Conservation (phyloP, 139 green algal species). For the Closterium sp. region DNA sequence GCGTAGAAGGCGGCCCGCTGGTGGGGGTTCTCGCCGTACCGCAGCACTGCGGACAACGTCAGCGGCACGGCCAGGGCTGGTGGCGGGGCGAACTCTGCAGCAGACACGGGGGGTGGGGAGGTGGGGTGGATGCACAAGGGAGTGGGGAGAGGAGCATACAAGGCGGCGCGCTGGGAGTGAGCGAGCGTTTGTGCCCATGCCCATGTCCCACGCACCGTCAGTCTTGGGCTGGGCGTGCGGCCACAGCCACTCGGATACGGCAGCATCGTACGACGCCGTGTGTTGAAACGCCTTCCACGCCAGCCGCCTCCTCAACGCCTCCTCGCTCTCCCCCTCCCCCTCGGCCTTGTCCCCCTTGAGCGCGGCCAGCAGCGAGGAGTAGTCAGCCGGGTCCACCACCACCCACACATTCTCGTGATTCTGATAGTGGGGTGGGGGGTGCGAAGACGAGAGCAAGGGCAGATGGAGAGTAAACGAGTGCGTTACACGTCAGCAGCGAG, state of each 20-base stretch:
- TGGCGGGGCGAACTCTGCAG: constrained; percentile 15
- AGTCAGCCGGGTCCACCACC: constrained; percentile 86
- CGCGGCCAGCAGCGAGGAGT: constrained; percentile 70
- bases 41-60: constrained; percentile 69
- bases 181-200: too few species aligned
- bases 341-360: constrained; percentile 49
- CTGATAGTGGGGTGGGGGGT: background rate
- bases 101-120: too few species aligned
- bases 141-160: background rate
- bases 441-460: too few species aligned
- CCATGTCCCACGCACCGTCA: background rate
- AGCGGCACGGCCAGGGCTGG: constrained; percentile 84
- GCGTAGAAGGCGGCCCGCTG: constrained; percentile 95
- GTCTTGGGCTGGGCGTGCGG: background rate
- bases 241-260: constrained; percentile 95
- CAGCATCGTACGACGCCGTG: constrained; percentile 88
- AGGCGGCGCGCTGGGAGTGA: too few species aligned
- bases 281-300: constrained; percentile 99
- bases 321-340: constrained; percentile 19
- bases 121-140: too few species aligned
- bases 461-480: too few species aligned
- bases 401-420: constrained; percentile 65
- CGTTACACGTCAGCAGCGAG: constrained; percentile 76
- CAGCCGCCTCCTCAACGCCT: constrained; percentile 67
- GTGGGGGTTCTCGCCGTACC: constrained; percentile 97